Evolutionary conservation across 192 early-diverging fungal species (phyloP).

Genomic region (Phycomyces blakesleeanus): DNA sequence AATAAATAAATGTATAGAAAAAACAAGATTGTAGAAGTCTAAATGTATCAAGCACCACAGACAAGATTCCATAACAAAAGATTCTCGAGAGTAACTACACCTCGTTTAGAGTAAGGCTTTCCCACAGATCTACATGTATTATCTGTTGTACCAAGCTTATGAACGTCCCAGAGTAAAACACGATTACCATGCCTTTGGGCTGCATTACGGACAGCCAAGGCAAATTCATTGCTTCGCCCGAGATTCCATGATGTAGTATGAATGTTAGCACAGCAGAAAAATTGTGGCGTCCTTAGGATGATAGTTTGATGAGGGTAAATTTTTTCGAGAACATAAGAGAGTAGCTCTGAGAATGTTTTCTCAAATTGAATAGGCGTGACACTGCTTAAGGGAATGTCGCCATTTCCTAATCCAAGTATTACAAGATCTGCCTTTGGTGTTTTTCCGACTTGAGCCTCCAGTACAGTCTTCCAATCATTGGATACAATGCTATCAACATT

Average conservation of each 20-base stretch:
- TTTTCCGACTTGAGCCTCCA: not conserved
- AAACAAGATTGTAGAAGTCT: too few species aligned
- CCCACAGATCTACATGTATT: constrained; percentile 14
- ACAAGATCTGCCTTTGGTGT: constrained; percentile 23
- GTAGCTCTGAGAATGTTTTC: constrained; percentile 6
- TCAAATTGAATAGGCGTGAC: constrained; percentile 17
- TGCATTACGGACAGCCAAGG: constrained; percentile 10
- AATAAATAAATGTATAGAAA: too few species aligned
- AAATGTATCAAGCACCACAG: not conserved
- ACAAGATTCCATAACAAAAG: constrained; percentile 26
- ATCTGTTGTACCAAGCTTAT: constrained; percentile 21
- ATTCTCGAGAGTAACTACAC: constrained; percentile 31
- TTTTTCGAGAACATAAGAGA: not conserved
- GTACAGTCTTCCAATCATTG: not conserved
- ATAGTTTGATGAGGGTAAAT: constrained; percentile 28
- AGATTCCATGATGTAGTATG: constrained; percentile 27
- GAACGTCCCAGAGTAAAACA: constrained; percentile 28
- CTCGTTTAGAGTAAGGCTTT: constrained; percentile 16
- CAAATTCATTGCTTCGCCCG: constrained; percentile 27
- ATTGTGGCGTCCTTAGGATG: constrained; percentile 25
- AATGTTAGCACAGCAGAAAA: constrained; percentile 18
- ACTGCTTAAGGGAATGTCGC: constrained; percentile 15
- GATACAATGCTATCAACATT: constrained; percentile 7
- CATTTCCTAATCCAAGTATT: constrained; percentile 23
- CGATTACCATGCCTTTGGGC: constrained; percentile 1